Evolutionary conservation across 2,329 filamentous ascomycete species (phyloP).

Genomic region (Penicillium freii): DNA sequence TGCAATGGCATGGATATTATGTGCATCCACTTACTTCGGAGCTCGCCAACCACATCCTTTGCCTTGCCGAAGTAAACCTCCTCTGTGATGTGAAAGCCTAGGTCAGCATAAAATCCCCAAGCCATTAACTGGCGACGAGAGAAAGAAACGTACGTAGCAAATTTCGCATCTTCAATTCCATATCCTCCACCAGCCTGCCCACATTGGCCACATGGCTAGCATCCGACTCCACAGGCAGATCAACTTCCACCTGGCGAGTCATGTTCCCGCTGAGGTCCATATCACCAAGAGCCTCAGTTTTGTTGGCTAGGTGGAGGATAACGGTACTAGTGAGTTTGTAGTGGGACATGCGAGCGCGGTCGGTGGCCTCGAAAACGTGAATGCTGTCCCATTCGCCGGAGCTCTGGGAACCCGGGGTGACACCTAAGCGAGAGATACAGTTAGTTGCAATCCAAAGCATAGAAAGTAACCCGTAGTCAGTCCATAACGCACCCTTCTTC

Average conservation of each 20-base stretch:
- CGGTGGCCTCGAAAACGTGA: conserved; percentile 95
- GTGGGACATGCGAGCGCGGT: conserved; percentile 85
- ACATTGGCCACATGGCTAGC: conserved; percentile 94
- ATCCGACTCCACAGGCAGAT: conserved; percentile 85
- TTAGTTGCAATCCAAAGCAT: conserved; percentile 8
- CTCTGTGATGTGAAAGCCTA: conserved; percentile 48
- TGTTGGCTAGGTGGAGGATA: conserved; percentile 79
- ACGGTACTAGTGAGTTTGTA: conserved; percentile 98
- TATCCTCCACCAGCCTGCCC: conserved; percentile 91
- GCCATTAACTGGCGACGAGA: not conserved
- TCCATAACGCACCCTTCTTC: conserved; percentile 73
- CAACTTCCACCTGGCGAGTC: conserved; percentile 92
- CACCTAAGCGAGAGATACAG: conserved; percentile 47
- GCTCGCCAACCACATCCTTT: conserved; percentile 94
- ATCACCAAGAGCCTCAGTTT: conserved; percentile 67
- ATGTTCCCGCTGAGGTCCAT: conserved; percentile 96
- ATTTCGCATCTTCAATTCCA: conserved; percentile 99
- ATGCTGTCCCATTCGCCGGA: conserved; percentile 95
- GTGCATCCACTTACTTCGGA: conserved; percentile 64
- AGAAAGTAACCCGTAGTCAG: not conserved
- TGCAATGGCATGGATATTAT: not conserved
- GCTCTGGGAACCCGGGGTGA: conserved; percentile 64
- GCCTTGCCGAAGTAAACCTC: conserved; percentile 99
- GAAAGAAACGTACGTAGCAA: conserved; percentile 59
- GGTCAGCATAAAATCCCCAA: conserved; percentile 17